phyloP scores from a whole-genome alignment of 2,329 filamentous ascomycete species.

The Fonsecaea nubica region DNA sequence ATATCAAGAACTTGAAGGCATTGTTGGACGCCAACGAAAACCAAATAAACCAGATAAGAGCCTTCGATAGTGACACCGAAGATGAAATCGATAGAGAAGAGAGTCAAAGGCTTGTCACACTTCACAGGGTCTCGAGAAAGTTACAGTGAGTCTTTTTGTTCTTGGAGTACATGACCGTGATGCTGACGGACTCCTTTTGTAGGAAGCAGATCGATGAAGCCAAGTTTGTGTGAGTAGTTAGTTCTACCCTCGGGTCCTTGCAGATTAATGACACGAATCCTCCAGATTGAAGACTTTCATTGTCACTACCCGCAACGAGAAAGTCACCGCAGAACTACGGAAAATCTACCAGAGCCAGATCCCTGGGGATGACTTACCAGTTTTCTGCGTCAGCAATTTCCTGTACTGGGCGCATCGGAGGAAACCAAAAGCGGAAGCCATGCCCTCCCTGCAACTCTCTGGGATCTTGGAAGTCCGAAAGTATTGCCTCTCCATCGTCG shows the following conservation, averaged over 20 bases:
- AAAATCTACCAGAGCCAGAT: constrained; percentile 5
- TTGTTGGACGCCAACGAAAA: not conserved
- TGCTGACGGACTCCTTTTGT: not conserved
- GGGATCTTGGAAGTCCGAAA: constrained; percentile 18
- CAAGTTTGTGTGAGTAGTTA: constrained; percentile 15
- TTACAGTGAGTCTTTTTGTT: constrained; percentile 3
- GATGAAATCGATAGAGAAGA: not conserved
- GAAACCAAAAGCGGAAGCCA: constrained; percentile 7
- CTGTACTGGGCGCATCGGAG: constrained; percentile 15
- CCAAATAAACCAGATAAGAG: not conserved
- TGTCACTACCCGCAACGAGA: constrained; percentile 12
- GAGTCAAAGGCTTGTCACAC: not conserved
- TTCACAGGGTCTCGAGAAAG: not conserved
- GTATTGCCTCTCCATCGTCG: constrained; percentile 22
- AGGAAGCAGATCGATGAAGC: not conserved
- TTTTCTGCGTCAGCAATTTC: constrained; percentile 20
- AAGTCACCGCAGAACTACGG: constrained; percentile 9
- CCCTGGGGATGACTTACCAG: constrained; percentile 6
- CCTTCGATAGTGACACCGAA: not conserved
- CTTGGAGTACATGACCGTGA: not conserved
- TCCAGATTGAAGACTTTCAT: constrained; percentile 15
- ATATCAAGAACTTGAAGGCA: not conserved
- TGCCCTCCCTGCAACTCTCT: constrained; percentile 17
- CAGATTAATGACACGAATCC: constrained; percentile 6
- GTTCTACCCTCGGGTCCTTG: not conserved